phyloP scores from a whole-genome alignment of 345 rosid genomes.

The Cochlearia excelsa region DNA sequence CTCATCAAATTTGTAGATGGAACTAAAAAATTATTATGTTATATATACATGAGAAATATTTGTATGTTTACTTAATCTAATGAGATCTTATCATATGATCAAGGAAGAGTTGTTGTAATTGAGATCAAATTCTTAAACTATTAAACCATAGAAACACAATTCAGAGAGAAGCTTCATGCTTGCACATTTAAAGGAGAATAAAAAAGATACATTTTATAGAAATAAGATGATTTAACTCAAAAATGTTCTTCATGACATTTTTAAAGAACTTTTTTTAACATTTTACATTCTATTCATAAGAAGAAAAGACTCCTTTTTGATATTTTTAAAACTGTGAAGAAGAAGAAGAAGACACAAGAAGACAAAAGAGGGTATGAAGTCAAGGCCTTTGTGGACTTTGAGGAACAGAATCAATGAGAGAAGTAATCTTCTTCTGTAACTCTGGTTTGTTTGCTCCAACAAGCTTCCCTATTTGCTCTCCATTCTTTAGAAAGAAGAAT shows the following conservation, averaged over 20 bases:
- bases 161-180: no score
- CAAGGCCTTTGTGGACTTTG: constrained; percentile 27
- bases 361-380: background rate
- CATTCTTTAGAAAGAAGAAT: constrained; percentile 83
- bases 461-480: constrained; percentile 72
- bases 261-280: no score
- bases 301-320: background rate
- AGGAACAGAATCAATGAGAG: constrained; percentile 43
- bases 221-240: constrained; percentile 10
- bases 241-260: background rate
- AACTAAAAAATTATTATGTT: background rate
- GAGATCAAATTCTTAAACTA: no score
- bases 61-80: background rate
- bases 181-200: no score
- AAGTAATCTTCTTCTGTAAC: constrained; percentile 63
- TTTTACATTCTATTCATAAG: background rate
- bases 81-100: no score
- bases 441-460: constrained; percentile 88
- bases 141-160: no score
- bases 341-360: background rate
- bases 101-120: no score
- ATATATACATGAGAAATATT: background rate
- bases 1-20: constrained; percentile 27
- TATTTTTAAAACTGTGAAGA: background rate
- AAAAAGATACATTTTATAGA: no score